Base-by-base conservation (phyloP, 441 rosid species). In the Populus hybrid region DNA sequence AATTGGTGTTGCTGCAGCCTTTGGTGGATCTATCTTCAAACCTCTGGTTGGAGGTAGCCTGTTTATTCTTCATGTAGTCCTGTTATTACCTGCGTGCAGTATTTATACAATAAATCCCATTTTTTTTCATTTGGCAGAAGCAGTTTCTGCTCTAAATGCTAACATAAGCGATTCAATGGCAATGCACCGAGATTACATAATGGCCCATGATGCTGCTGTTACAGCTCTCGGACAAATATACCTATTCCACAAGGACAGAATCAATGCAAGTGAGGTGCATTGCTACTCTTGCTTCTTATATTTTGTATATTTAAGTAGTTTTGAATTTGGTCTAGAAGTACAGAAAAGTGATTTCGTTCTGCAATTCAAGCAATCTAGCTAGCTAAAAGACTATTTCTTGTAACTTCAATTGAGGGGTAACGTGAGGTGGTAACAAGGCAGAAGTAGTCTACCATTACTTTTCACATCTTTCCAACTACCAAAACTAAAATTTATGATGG, bases 181-280 rank as follows among this genome's bases (percentile, higher is more conserved):
- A 5, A 79, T 78, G 65, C 87, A 83, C 65, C 20, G 84, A n/a
- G 89, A 85, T 65, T 88, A 89, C 75, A 78, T 85, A 42, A 84
- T 83, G 91, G 91, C 93, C 11, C 87, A 88, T 80, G 93, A 89
- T 80, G 84, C 87, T 86, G 93, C 95, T 70, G 90, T 89, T 81
- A 87, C 90, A 8, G 89, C 93, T 70, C 87, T 91, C 24, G 91
- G 95, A 57, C 86, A 89, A 85, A 90, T 90, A 77, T 89, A 89
- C 72, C 90, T 86, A 42, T 88, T 79, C 79, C 91, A 90, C 69
- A 85, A 90, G 26, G 86, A 82, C 40, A 84, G 80, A 71, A 82
- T 88, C 2, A 87, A 91, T 84, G 87, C 90, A 73, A 83, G 84
- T 69, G 85, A 80, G 26, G 26, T 89, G 82, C 40, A 68, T 69